A percentile compares a stretch with the other conserved stretches of the same genome.
These are phyloP conservation scores for Ceratocystis ficicola DNA, from an alignment of 2,329 filamentous ascomycete species.

Conservation along the genomic window DNA sequence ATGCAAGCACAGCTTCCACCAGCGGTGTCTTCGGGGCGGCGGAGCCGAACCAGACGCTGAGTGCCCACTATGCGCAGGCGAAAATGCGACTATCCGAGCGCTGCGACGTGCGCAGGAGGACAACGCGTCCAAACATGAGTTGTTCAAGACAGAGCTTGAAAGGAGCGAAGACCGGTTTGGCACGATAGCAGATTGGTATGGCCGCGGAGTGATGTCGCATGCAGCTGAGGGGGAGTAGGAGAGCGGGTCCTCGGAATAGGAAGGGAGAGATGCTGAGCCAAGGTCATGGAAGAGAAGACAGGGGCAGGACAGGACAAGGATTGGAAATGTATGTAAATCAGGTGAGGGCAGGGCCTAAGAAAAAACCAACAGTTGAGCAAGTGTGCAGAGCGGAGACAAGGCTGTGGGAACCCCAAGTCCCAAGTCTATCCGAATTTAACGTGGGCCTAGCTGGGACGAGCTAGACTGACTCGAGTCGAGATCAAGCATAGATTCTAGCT, in stretches of 20 bases:
- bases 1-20: constrained; percentile 95
- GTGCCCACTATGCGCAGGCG: constrained; percentile 72
- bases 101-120: constrained; percentile 80
- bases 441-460: no score
- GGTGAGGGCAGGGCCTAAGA: no score
- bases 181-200: constrained; percentile 92
- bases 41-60: constrained; percentile 50
- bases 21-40: constrained; percentile 57
- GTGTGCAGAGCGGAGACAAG: no score
- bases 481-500: no score
- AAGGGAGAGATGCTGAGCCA: no score
- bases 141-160: constrained; percentile 72
- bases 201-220: constrained; percentile 68
- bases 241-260: not conserved
- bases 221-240: constrained; percentile 30
- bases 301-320: no score
- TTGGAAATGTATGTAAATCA: no score
- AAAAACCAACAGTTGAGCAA: no score
- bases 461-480: no score
- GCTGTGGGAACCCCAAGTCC: no score
- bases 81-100: constrained; percentile 78
- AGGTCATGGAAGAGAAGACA: no score
- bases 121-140: constrained; percentile 71
- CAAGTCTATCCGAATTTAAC: no score
- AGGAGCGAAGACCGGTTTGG: constrained; percentile 71